These are phyloP conservation scores for Rehmannia glutinosa DNA, from an alignment of 257 asterid genomes.

Conservation along the genomic window DNA sequence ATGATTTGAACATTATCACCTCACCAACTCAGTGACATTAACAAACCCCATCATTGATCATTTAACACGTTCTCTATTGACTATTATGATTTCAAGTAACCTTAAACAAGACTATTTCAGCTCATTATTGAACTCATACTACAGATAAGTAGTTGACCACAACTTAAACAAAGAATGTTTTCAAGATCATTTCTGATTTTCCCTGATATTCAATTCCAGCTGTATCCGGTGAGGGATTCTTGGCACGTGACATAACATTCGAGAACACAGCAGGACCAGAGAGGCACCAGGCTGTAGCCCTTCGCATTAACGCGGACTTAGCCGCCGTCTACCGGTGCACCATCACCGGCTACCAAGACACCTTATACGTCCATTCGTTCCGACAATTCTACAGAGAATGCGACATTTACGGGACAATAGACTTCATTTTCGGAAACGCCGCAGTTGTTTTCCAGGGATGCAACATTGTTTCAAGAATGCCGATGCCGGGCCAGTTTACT, in stretches of 20 bases:
- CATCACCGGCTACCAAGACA: slow-evolving; percentile 66
- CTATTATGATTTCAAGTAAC: too few species aligned
- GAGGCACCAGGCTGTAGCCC: slow-evolving; percentile 85
- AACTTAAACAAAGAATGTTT: too few species aligned
- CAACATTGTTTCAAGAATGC: slow-evolving; percentile 60
- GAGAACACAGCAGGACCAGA: slow-evolving; percentile 82
- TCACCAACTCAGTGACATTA: too few species aligned
- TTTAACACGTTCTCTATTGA: too few species aligned
- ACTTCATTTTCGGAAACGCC: slow-evolving; percentile 89
- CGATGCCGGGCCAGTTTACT: slow-evolving; percentile 59
- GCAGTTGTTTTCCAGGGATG: slow-evolving; percentile 74
- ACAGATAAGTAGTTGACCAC: too few species aligned
- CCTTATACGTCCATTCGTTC: slow-evolving; percentile 66
- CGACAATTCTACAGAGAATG: slow-evolving; percentile 86
- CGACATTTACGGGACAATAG: slow-evolving; percentile 73
- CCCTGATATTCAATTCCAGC: slow-evolving; percentile 38
- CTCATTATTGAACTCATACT: too few species aligned
- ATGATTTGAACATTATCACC: too few species aligned
- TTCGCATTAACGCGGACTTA: slow-evolving; percentile 65
- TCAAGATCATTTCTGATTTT: too few species aligned
- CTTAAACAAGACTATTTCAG: too few species aligned
- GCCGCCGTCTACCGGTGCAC: slow-evolving; percentile 62
- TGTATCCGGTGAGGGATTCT: slow-evolving; percentile 71
- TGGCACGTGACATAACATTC: slow-evolving; percentile 73
- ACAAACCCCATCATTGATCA: too few species aligned